A percentile compares a stretch with the other conserved stretches of the same genome.
phyloP scores from a whole-genome alignment of 2,329 filamentous ascomycete species.

The Sphaerulina musiva region DNA sequence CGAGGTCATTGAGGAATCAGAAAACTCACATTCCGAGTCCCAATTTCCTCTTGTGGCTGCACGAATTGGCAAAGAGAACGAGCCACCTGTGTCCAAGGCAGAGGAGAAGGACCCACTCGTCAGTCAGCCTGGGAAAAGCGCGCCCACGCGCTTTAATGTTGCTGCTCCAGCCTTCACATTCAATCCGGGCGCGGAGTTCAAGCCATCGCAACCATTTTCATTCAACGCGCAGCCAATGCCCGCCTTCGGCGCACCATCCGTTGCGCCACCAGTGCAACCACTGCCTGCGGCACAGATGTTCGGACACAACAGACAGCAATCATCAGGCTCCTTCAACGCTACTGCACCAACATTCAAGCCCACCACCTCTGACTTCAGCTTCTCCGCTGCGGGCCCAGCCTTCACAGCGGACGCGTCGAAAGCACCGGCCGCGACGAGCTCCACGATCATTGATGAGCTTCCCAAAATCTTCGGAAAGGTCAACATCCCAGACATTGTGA shows the following conservation, averaged over 20 bases:
- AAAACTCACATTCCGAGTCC: slow-evolving; percentile 6
- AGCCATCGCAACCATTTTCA: slow-evolving; percentile 24
- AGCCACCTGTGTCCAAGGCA: slow-evolving; percentile 2
- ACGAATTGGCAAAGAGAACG: slow-evolving; percentile 9
- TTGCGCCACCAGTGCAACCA: background rate
- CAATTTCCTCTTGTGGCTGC: background rate
- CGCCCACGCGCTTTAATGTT: slow-evolving; percentile 71
- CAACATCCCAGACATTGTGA: slow-evolving; percentile 60
- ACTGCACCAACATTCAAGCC: slow-evolving; percentile 40
- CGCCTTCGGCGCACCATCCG: slow-evolving; percentile 4
- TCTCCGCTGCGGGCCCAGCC: slow-evolving; percentile 27
- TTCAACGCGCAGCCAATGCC: slow-evolving; percentile 17
- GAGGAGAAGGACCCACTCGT: slow-evolving; percentile 23
- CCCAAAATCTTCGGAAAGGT: slow-evolving; percentile 34
- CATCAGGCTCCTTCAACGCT: slow-evolving; percentile 54
- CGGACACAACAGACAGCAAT: slow-evolving; percentile 24
- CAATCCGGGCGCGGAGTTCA: slow-evolving; percentile 50
- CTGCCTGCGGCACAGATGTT: slow-evolving; percentile 5
- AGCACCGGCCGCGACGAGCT: background rate
- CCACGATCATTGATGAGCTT: slow-evolving; percentile 35
- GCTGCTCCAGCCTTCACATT: slow-evolving; percentile 85
- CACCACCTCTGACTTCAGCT: slow-evolving; percentile 34
- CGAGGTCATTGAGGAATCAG: slow-evolving; percentile 23
- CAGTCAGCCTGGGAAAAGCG: slow-evolving; percentile 24
- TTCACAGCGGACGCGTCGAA: slow-evolving; percentile 25